Percentiles rank a stretch among this genome's conserved stretches.
phyloP scores from a whole-genome alignment of 768 basidiomycete genomes.

The Kwoniella botswanensis region DNA sequence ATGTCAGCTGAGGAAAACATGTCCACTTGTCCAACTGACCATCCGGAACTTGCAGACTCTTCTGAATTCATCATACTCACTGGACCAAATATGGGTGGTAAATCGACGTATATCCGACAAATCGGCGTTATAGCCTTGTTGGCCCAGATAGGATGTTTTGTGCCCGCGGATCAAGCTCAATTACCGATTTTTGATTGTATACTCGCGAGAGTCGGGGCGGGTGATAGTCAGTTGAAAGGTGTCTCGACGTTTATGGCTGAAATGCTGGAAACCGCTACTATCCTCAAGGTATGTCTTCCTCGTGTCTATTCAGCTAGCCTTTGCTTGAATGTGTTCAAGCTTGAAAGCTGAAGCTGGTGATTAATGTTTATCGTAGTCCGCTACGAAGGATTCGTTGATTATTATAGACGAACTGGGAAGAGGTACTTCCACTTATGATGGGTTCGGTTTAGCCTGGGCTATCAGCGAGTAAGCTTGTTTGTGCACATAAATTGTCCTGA shows the following conservation, averaged over 20 bases:
- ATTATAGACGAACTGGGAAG: slow-evolving; percentile 97
- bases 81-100: slow-evolving; percentile 99
- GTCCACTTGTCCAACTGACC: not conserved
- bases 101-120: slow-evolving; percentile 92
- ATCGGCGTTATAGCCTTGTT: slow-evolving; percentile 95
- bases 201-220: slow-evolving; percentile 92
- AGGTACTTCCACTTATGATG: slow-evolving; percentile 96
- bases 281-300: slow-evolving; percentile 70
- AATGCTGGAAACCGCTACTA: slow-evolving; percentile 97
- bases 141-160: slow-evolving; percentile 94
- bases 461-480: slow-evolving; percentile 80
- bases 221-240: slow-evolving; percentile 95
- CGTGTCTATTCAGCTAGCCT: not conserved
- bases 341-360: not conserved
- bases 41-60: slow-evolving; percentile 62
- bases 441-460: slow-evolving; percentile 97
- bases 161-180: slow-evolving; percentile 83
- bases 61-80: slow-evolving; percentile 97
- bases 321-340: not conserved
- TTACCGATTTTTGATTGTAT: slow-evolving; percentile 95
- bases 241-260: slow-evolving; percentile 99
- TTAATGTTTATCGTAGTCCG: slow-evolving; percentile 65
- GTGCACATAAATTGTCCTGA: not conserved
- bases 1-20: not conserved
- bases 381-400: slow-evolving; percentile 87